phyloP scores from a whole-genome alignment of 164 flowering plant species.

The Tetracentron sinense region DNA sequence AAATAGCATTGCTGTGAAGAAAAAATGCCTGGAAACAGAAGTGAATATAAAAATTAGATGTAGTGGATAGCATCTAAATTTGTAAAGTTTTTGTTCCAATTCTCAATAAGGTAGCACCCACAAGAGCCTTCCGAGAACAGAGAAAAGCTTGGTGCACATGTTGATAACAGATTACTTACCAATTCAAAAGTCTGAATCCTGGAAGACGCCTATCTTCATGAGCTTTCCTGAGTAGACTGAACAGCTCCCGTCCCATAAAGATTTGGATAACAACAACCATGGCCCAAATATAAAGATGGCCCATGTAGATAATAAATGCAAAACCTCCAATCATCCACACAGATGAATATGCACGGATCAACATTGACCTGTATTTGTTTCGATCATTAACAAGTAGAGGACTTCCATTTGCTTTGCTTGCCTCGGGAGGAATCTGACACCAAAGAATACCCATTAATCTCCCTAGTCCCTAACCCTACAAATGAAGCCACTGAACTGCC shows the following conservation, averaged over 20 bases:
- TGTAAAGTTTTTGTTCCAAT: neutral
- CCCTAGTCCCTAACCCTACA: neutral
- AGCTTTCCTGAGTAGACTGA: conserved; percentile 70
- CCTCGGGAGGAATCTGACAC: conserved; percentile 52
- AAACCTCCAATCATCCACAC: conserved; percentile 96
- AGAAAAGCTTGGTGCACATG: neutral
- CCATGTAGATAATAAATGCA: conserved; percentile 74
- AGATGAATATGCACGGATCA: conserved; percentile 67
- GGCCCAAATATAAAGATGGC: conserved; percentile 94
- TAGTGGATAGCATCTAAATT: neutral
- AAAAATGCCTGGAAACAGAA: conserved; percentile 72
- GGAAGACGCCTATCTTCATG: conserved; percentile 86
- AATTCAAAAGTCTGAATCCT: conserved; percentile 87
- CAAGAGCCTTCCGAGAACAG: neutral
- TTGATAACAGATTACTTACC: conserved; percentile 45
- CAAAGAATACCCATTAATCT: conserved; percentile 11
- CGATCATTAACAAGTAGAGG: conserved; percentile 72
- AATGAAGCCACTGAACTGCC: too few relatives aligned
- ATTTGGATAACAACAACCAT: conserved; percentile 94
- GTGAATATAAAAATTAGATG: conserved; percentile 3
- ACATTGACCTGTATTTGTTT: conserved; percentile 82
- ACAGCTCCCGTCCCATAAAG: conserved; percentile 86
- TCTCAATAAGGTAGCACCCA: too few relatives aligned
- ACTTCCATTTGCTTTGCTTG: conserved; percentile 50
- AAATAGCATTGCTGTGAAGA: conserved; percentile 95